Base-by-base conservation (phyloP, 2,329 filamentous ascomycete genomes). In the Neoarthrinium moseri region DNA sequence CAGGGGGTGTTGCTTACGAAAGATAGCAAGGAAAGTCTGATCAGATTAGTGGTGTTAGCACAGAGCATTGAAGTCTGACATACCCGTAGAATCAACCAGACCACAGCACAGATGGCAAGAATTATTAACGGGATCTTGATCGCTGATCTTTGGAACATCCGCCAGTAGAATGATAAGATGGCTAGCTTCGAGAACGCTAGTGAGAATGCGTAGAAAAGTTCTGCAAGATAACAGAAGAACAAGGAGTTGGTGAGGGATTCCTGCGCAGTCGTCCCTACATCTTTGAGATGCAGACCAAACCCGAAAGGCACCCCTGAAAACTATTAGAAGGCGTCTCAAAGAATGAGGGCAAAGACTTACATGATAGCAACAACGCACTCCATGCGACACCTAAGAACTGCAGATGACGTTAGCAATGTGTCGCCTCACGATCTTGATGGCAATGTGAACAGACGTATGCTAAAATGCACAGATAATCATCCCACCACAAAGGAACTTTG, bases 81-180 rank as follows among this genome's bases (percentile, higher is more conserved):
- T 23, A 47, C 45, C 26, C 45, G 37, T n/a, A 32, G 10, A 17
- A 47, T 21, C 4, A 47, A 22, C 45, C 45, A 47, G 13, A 26
- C 17, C n/a, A 18, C 7, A 20, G 32, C 38, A 6, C 27, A n/a
- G 7, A 33, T 18, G 5, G 34, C 18, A 11, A 47, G 24, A 17
- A 35, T 34, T 23, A 47, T 37, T 6, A 47, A 43, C 4, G 45
- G 45, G 23, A 35, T 24, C 20, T 40, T 43, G 23, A 47, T 44
- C 17, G 22, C 23, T n/a, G 40, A 47, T 4, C 33, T 43, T 6
- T 21, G 38, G 12, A 47, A 47, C 18, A 47, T 37, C 13, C 45
- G 39, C 45, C 45, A 47, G 30, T 47, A 47, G 17, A 44, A 43
- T 3, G 40, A 32, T 5, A 47, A 20, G n/a, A 47, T 41, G 8